phyloP scores from a whole-genome alignment of 2,329 filamentous ascomycete species.

The Hirsutella thompsonii region DNA sequence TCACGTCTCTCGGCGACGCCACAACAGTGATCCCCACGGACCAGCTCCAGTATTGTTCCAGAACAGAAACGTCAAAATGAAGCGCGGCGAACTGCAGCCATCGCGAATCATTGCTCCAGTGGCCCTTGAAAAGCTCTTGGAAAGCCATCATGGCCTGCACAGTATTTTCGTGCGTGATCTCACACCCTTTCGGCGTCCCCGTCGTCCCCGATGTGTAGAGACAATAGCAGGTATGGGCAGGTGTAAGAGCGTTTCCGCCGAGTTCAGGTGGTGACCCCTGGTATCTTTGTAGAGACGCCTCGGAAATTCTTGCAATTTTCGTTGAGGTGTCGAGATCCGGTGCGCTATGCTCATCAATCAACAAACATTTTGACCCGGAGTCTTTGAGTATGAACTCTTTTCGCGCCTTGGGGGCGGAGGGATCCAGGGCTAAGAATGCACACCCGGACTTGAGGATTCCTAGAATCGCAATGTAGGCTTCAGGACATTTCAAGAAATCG shows the following conservation, averaged over 20 bases:
- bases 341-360: conserved; percentile 32
- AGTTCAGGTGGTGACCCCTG: background rate
- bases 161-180: conserved; percentile 78
- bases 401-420: conserved; percentile 56
- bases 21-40: conserved; percentile 77
- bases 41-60: conserved; percentile 96
- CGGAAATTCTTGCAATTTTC: conserved; percentile 19
- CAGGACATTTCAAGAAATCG: conserved; percentile 74
- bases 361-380: conserved; percentile 49
- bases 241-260: background rate
- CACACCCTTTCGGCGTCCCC: conserved; percentile 74
- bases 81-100: conserved; percentile 93
- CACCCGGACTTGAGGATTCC: conserved; percentile 75
- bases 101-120: conserved; percentile 61
- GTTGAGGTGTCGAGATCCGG: conserved; percentile 21
- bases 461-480: conserved; percentile 71
- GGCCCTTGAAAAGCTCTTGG: conserved; percentile 59
- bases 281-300: conserved; percentile 14
- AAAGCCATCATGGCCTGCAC: conserved; percentile 87
- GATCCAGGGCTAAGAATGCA: conserved; percentile 70
- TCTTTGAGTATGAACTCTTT: conserved; percentile 69
- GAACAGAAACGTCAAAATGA: conserved; percentile 85
- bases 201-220: conserved; percentile 84
- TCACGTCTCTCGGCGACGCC: conserved; percentile 67
- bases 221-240: conserved; percentile 57